Conservation (phyloP, 164 flowering plant genomes). For the Tetrastigma voinierianum region DNA sequence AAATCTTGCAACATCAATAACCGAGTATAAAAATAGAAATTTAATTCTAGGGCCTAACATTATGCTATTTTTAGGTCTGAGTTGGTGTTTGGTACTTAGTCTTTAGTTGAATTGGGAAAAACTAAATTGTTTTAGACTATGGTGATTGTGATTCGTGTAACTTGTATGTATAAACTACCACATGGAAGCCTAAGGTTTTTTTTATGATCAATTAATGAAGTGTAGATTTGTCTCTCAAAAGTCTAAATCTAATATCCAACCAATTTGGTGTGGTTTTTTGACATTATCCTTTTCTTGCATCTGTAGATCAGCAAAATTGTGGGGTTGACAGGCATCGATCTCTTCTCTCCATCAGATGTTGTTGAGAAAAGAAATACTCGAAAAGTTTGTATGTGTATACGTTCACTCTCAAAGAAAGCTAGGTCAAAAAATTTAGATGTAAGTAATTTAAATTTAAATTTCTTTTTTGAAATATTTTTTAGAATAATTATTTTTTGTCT, state of each 20-base stretch:
- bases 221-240: background rate
- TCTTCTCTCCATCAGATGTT: constrained; percentile 75
- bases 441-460: constrained; percentile 12
- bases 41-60: no score
- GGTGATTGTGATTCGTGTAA: background rate
- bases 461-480: background rate
- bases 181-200: background rate
- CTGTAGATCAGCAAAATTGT: constrained; percentile 58
- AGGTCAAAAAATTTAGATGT: constrained; percentile 51
- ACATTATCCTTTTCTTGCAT: background rate
- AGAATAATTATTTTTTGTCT: background rate
- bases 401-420: constrained; percentile 65
- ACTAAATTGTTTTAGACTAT: no score
- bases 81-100: no score
- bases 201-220: background rate
- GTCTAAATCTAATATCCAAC: background rate
- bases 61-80: no score
- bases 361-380: constrained; percentile 63
- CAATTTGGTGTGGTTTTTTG: background rate
- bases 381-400: constrained; percentile 72
- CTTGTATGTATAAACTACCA: background rate
- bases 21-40: no score
- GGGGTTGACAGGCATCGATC: constrained; percentile 63
- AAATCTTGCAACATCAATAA: no score
- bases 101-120: no score